phyloP scores from a whole-genome alignment of 75 land plant genomes.

The Adiantum capillusveneris region DNA sequence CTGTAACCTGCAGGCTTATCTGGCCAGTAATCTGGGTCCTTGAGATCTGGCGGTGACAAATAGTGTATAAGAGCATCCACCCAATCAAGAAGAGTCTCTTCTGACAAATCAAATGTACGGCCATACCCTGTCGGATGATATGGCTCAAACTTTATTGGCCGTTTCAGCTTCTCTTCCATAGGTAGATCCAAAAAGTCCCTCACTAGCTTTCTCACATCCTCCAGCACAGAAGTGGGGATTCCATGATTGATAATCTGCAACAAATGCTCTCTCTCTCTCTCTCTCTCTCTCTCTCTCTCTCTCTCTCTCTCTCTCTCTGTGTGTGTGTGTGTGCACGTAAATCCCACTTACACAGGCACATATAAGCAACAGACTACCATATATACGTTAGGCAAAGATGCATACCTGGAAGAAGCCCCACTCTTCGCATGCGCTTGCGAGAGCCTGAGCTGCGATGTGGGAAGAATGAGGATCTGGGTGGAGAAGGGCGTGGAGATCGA shows the following conservation, averaged over 20 bases:
- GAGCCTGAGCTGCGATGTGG: no score
- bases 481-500: no score
- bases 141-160: neutral
- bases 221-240: constrained; percentile 29
- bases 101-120: constrained; percentile 1
- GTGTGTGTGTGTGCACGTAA: no score
- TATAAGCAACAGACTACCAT: no score
- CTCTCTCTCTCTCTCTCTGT: no score
- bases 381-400: no score
- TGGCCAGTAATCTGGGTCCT: constrained; percentile 9
- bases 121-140: constrained; percentile 8
- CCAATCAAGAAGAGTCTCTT: constrained; percentile 4
- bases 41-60: neutral
- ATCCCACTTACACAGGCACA: no score
- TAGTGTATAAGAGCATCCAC: neutral
- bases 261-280: no score
- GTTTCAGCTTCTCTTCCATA: constrained; percentile 51
- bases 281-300: no score
- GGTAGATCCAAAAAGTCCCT: constrained; percentile 45
- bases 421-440: no score
- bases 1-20: neutral
- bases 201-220: constrained; percentile 27
- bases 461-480: no score
- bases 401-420: no score
- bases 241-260: constrained; percentile 55